These are phyloP conservation scores for Ulota crispa DNA, from an alignment of 225 moss, liverwort and hornwort species.

Conservation along the genomic window DNA sequence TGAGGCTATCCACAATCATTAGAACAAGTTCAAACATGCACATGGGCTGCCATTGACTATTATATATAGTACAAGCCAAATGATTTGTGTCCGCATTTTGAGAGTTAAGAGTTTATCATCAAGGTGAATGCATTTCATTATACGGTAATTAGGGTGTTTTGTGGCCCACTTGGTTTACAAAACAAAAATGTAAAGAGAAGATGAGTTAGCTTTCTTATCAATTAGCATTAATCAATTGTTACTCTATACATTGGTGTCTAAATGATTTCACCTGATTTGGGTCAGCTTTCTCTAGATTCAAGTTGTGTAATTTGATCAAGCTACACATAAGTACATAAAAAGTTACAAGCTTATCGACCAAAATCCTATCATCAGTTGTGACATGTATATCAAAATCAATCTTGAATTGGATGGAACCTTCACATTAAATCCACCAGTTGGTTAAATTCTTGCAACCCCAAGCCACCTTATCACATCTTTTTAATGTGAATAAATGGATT, in stretches of 20 bases:
- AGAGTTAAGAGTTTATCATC: not conserved
- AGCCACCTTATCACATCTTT: not conserved
- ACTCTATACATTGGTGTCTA: not conserved
- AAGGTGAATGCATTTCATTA: not conserved
- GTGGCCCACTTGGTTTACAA: not conserved
- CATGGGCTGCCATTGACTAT: not conserved
- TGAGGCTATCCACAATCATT: not conserved
- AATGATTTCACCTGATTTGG: not conserved
- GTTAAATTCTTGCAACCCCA: conserved; percentile 22
- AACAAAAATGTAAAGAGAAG: not conserved
- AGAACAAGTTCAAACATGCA: not conserved
- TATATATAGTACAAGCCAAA: not conserved
- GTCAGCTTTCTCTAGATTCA: not conserved
- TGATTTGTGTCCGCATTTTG: not conserved
- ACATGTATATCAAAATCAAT: not conserved
- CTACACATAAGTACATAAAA: not conserved
- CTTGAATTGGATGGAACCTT: not conserved
- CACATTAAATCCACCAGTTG: not conserved
- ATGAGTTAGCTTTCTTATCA: not conserved
- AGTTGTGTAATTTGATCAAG: not conserved
- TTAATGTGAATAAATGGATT: not conserved
- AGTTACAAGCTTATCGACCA: not conserved
- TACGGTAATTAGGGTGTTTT: not conserved
- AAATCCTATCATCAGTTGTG: not conserved
- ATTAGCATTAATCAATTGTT: not conserved